These are phyloP conservation scores for Diaporthe sp. DNA, from an alignment of 2,329 filamentous ascomycete genomes.

Conservation along the genomic window DNA sequence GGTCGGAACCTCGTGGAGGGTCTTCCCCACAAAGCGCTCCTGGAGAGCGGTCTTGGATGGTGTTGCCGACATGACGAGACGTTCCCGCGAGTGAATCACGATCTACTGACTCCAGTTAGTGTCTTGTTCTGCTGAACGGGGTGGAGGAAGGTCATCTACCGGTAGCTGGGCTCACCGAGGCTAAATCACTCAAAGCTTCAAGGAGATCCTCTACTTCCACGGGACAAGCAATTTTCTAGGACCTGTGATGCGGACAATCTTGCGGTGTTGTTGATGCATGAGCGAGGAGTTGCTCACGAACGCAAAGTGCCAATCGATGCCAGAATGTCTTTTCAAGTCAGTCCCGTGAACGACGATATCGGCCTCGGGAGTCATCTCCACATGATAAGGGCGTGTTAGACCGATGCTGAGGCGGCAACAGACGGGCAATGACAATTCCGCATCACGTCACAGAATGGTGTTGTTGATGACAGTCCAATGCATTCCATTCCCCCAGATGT, in stretches of 20 bases:
- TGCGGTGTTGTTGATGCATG: background rate
- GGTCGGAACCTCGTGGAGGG: conserved; percentile 71
- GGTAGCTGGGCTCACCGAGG: background rate
- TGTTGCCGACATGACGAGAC: conserved; percentile 15
- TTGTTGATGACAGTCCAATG: conserved; percentile 1
- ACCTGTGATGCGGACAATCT: background rate
- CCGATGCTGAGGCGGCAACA: conserved; percentile 10
- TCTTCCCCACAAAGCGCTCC: conserved; percentile 69
- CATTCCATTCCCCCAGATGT: background rate
- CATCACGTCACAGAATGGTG: conserved; percentile 10
- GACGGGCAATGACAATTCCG: conserved; percentile 40
- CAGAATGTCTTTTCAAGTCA: conserved; percentile 40
- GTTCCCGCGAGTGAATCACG: background rate
- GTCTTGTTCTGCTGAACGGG: background rate
- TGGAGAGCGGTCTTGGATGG: conserved; percentile 54
- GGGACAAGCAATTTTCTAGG: background rate
- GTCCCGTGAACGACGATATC: conserved; percentile 38
- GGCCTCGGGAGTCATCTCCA: conserved; percentile 28
- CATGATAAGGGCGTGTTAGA: conserved; percentile 28
- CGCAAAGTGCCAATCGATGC: background rate
- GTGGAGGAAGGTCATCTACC: background rate
- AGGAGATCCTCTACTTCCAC: background rate
- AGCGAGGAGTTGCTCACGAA: background rate
- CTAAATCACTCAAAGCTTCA: background rate
- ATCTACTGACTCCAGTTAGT: background rate